phyloP scores from a whole-genome alignment of 768 basidiomycete genomes.

The Lentinula aciculospora region DNA sequence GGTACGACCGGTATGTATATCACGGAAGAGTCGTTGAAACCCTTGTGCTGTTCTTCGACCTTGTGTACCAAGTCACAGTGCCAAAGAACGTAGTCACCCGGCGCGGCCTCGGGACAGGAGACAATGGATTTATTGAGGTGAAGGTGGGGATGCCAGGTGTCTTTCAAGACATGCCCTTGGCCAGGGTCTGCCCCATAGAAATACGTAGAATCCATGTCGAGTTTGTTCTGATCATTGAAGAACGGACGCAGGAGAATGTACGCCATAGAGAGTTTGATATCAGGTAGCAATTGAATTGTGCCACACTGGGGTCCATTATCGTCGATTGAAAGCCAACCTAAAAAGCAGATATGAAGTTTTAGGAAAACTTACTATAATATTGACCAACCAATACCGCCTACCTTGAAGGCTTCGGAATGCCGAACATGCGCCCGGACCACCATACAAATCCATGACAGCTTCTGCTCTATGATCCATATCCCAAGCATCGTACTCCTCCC shows the following conservation, averaged over 20 bases:
- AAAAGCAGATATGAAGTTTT: background rate
- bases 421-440: background rate
- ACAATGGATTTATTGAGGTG: background rate
- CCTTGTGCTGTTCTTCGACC: background rate
- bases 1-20: background rate
- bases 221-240: background rate
- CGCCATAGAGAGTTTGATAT: background rate
- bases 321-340: background rate
- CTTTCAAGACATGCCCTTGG: background rate
- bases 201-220: conserved; percentile 1
- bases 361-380: background rate
- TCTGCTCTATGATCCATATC: conserved; percentile 1
- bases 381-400: background rate
- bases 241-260: background rate
- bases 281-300: background rate
- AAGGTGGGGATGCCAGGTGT: background rate
- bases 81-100: background rate
- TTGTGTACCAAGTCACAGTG: conserved; percentile 1
- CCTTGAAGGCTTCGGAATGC: background rate
- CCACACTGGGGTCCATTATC: background rate
- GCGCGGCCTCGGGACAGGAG: background rate
- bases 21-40: background rate
- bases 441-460: background rate
- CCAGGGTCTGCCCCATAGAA: background rate
- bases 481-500: conserved; percentile 2